Evolutionary conservation across 257 asterid genomes (phyloP), one percentile per base, ranked within the genome.

Genomic region (Ilex aquifolium): DNA sequence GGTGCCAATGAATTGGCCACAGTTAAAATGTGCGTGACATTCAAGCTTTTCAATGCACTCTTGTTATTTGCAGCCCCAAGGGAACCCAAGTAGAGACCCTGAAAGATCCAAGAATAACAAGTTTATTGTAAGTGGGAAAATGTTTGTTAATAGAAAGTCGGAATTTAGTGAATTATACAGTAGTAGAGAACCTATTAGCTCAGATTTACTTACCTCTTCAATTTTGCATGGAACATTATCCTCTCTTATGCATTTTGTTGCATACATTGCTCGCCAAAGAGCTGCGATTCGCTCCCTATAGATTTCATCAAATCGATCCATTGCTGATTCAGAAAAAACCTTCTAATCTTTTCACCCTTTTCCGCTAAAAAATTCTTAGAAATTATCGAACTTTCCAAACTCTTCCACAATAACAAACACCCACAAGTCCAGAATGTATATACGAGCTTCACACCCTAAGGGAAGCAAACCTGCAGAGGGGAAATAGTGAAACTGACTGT

Each of bases 11-110:
- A 72, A 70, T 59, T 73, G 55, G 95, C 90, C 16, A 85, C 79
- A 0, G 91, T 88, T 83, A 91, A 73, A 62, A 88, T 65, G 63
- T 86, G 98, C 1, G 95, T 92, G 71, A 89, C 49, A 44, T 91
- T 86, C 73, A 73, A 74, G 71, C 75, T 79, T 78, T 76, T 78
- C 78, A 91, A 72, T 72, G 77, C 82, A 59, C 30, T 63, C 75
- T 63, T 77, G 55, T 80, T 78, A 62, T 65, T 73, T 52, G 98
- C 98, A 77, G 98, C 95, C 67, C 87, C 95, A 32, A 86, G 65
- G n/a, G 98, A 91, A 16, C 98, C 98, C 64, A 91, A 76, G 77
- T 69, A 88, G 58, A 91, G 91, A 59, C 97, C 98, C 97, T 91
- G 83, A 36, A 31, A 71, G 67, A 44, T 31, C 61, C 58, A 70